Conservation (phyloP, 2,329 filamentous ascomycete genomes). For the Pseudogymnoascus sp. region DNA sequence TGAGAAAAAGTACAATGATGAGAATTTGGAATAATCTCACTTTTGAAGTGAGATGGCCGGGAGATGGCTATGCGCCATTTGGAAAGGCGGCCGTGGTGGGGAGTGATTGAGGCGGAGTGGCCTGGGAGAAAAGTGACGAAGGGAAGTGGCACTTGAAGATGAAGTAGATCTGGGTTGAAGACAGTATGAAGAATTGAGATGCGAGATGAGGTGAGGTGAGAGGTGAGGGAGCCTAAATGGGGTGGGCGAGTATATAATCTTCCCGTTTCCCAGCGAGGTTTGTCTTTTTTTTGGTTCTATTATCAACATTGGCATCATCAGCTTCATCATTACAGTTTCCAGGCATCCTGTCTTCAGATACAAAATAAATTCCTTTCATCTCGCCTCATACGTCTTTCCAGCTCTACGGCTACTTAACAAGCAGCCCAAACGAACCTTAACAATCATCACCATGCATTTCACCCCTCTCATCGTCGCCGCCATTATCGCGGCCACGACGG, state of each 20-base stretch:
- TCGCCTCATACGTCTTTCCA: not conserved
- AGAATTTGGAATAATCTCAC: not conserved
- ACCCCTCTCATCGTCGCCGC: slow-evolving; percentile 30
- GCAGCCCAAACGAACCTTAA: slow-evolving; percentile 9
- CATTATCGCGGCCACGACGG: slow-evolving; percentile 34
- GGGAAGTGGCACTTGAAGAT: not conserved
- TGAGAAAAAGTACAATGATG: not conserved
- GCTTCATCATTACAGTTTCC: not conserved
- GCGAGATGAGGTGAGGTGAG: not conserved
- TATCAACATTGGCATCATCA: not conserved
- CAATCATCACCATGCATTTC: slow-evolving; percentile 30
- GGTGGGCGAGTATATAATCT: not conserved
- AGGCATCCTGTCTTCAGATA: not conserved
- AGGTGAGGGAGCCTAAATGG: not conserved
- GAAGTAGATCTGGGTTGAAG: not conserved
- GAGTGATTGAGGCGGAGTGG: not conserved
- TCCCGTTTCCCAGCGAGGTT: not conserved
- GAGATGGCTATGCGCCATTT: not conserved
- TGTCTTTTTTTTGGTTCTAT: not conserved
- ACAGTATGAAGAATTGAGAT: not conserved
- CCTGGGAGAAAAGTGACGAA: not conserved
- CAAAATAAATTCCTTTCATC: not conserved
- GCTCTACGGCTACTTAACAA: not conserved
- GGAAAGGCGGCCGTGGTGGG: not conserved
- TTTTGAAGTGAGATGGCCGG: not conserved